Base-by-base conservation (phyloP, 73 alveolate species). In the Blepharisma stoltei region DNA sequence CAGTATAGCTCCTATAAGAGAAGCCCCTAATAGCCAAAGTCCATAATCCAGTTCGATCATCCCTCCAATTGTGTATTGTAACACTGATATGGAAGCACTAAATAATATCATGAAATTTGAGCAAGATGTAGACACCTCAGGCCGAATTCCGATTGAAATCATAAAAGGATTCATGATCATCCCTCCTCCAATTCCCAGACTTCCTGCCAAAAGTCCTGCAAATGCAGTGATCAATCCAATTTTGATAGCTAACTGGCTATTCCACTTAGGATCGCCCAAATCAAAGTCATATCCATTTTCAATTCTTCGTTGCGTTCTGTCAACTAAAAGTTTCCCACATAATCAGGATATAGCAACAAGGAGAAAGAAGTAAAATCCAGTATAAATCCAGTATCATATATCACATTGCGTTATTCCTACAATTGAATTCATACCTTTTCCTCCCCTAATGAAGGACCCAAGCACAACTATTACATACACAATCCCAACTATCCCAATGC, bases 121-220 rank as follows among this genome's bases (percentile, higher is more conserved):
- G 38, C 49, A 60, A 60, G 73, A n/a, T 60, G 73, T 60, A 20
- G 73, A 60, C 11, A 60, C 73, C 46, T 60, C 73, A 9, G 45
- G 37, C 18, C 14, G 11, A n/a, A 60, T 60, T n/a, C 73, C 73
- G 5, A 20, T 8, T 2, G 23, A n/a, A 20, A 60, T 25, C 14
- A 60, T n/a, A 11, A 60, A 14, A 8, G 73, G 73, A 25, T 60
- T 60, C 46, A 60, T 8, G 0, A 60, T 38, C 11, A 60, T 8
- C 2, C 73, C 73, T 60, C 73, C 73, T 14, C 73, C 73, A 9
- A 60, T 60, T 8, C 73, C 73, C 18, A 60, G 47, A 60, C 46
- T 20, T 9, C 73, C 73, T 20, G 73, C 37, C n/a, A 60, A 11
- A 8, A 60, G 18, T 20, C 73, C 73, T 14, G 73, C 23, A 18